phyloP scores from a whole-genome alignment of 192 early-diverging fungal species.

The Jimgerdemannia lactiflua region DNA sequence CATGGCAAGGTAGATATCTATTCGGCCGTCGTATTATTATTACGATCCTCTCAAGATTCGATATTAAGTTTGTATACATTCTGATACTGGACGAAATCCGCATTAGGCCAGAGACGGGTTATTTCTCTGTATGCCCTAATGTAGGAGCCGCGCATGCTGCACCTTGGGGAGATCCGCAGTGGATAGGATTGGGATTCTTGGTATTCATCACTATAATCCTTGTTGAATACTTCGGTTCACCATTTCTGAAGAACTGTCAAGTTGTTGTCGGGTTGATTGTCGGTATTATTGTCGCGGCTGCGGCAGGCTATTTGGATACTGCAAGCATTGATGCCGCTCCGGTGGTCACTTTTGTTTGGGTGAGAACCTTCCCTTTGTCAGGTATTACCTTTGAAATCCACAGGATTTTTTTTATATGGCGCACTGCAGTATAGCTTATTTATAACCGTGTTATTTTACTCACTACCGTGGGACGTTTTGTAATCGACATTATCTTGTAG shows the following conservation, averaged over 20 bases:
- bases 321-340: constrained; percentile 40
- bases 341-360: constrained; percentile 48
- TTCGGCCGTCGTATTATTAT: not conserved
- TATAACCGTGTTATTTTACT: too few species aligned
- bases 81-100: not conserved
- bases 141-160: constrained; percentile 41
- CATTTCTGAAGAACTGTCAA: constrained; percentile 52
- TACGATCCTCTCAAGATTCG: not conserved
- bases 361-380: constrained; percentile 39
- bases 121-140: constrained; percentile 41
- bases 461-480: too few species aligned
- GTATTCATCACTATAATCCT: constrained; percentile 49
- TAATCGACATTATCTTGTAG: not conserved
- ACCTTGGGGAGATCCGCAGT: constrained; percentile 46
- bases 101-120: constrained; percentile 31
- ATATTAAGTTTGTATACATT: not conserved
- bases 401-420: too few species aligned
- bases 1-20: not conserved
- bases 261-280: constrained; percentile 47
- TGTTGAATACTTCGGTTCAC: constrained; percentile 51
- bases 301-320: constrained; percentile 45
- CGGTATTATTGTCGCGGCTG: constrained; percentile 47
- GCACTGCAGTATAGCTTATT: too few species aligned
- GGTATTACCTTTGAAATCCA: not conserved
- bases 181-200: constrained; percentile 48